A percentile compares a stretch with the other conserved stretches of the same genome.
These are phyloP conservation scores for Fusarium haematococcum DNA, from an alignment of 2,329 filamentous ascomycete species.

Conservation along the genomic window DNA sequence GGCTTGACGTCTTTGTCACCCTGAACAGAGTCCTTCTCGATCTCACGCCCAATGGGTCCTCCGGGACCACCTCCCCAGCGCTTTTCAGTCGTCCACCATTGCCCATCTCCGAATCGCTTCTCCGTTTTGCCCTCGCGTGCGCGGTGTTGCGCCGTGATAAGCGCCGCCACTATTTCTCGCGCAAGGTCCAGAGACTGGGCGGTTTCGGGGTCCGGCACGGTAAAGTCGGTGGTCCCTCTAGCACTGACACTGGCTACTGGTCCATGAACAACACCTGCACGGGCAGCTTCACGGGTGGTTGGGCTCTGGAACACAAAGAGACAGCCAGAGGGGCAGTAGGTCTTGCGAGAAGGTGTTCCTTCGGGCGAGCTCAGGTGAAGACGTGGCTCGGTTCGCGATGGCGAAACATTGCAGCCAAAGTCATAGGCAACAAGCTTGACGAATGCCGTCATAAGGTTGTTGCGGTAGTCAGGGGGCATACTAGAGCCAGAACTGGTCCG, in stretches of 20 bases:
- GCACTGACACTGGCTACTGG: conserved; percentile 71
- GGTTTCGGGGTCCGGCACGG: conserved; percentile 54
- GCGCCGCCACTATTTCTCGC: conserved; percentile 69
- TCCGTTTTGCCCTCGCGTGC: conserved; percentile 68
- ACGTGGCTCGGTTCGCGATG: conserved; percentile 69
- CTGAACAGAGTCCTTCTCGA: conserved; percentile 60
- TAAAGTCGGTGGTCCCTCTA: conserved; percentile 66
- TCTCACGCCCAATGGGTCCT: conserved; percentile 72
- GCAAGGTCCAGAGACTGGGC: conserved; percentile 73
- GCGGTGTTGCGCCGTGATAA: conserved; percentile 74
- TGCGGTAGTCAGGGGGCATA: conserved; percentile 70
- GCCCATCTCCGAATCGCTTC: conserved; percentile 65
- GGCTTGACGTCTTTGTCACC: conserved; percentile 59
- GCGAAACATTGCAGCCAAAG: conserved; percentile 71
- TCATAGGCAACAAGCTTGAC: conserved; percentile 74
- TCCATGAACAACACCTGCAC: conserved; percentile 70
- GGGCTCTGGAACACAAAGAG: conserved; percentile 72
- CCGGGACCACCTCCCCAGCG: conserved; percentile 74
- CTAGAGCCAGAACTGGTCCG: conserved; percentile 64
- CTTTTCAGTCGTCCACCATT: conserved; percentile 71
- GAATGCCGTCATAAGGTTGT: conserved; percentile 68
- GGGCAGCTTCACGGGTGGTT: conserved; percentile 68
- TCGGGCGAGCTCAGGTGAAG: conserved; percentile 63
- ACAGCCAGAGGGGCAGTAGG: conserved; percentile 70
- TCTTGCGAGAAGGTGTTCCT: conserved; percentile 53